Percentiles rank a stretch among this genome's conserved stretches.
phyloP scores from a whole-genome alignment of 352 stramenopile genomes.

The Phytopythium delawarense region DNA sequence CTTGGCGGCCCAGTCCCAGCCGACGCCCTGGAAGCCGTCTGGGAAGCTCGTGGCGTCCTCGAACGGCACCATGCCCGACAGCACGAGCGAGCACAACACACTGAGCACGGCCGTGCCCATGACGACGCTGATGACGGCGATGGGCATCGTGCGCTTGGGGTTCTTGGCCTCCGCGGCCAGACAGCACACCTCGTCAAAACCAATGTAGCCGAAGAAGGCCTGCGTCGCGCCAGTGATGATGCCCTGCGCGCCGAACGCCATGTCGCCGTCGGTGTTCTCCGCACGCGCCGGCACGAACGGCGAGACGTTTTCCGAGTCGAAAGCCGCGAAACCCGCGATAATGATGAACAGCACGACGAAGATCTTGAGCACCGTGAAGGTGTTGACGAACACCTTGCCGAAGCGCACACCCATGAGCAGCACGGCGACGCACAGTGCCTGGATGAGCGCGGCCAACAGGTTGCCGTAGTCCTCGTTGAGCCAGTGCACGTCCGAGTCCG shows the following conservation, averaged over 20 bases:
- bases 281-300: conserved; percentile 68
- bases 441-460: conserved; percentile 49
- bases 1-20: conserved; percentile 36
- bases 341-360: conserved; percentile 89
- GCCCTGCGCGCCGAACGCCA: conserved; percentile 45
- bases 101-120: conserved; percentile 61
- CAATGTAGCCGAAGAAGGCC: conserved; percentile 92
- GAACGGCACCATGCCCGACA: conserved; percentile 78
- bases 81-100: conserved; percentile 66
- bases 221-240: conserved; percentile 82
- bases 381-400: conserved; percentile 86
- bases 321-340: conserved; percentile 73
- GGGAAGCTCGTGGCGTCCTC: conserved; percentile 41
- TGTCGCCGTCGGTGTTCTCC: conserved; percentile 13
- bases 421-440: conserved; percentile 55
- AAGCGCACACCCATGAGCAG: conserved; percentile 77
- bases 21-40: conserved; percentile 41
- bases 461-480: conserved; percentile 52
- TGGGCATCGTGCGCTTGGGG: conserved; percentile 72
- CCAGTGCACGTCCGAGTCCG: conserved; percentile 37
- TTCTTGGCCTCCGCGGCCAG: conserved; percentile 80
- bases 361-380: conserved; percentile 73
- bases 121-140: conserved; percentile 77
- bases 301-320: conserved; percentile 72
- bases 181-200: conserved; percentile 93